Evolutionary conservation across 1,284 basidiomycete species (phyloP), one percentile per base, ranked within the genome.

Genomic region (Moesziomyces globuligerus): DNA sequence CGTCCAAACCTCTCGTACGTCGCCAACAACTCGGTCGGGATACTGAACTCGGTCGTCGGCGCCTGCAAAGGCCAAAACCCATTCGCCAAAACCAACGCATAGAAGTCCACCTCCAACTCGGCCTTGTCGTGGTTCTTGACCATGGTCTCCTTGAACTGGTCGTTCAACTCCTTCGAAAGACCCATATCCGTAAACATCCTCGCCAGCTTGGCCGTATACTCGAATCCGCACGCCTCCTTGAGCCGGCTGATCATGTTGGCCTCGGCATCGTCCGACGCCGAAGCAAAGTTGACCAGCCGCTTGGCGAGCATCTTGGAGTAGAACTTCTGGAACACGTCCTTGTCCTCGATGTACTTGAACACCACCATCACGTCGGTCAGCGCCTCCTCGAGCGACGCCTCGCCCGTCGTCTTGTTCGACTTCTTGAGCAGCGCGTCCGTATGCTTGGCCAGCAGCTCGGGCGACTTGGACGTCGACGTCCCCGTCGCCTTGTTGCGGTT

Each of bases 141-240:
- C 90, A 95, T 93, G 58, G 91, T 90, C 68, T 97, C 94, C 83
- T 94, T 96, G 88, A 97, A 99, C 49, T 91, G 89, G 75, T 96
- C 93, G 13, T 94, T 97, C 44, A 98, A 87, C 85, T 98, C 96
- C 82, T 95, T 94, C 86, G 91, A 93, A 53, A 98, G 86, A 72
- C 90, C 91, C 89, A 98, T 94, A 82, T 99, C 96, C 45, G 92
- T 94, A 85, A 99, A 98, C 96, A 98, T 98, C 80, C 93, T 89
- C 81, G 94, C 92, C 43, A 98, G 88, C 84, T 98, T 98, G 86
- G 91, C 93, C 45, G 96, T 98, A 84, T 98, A 98, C 81, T 98
- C 96, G 86, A 95, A 97, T 69, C 96, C 96, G 75, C 93, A 98
- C 10, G 92, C 91, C 83, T 98, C 96, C 87, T 98, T 99, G 75